These are phyloP conservation scores for Acephala macrosclerotiorum DNA, from an alignment of 2,329 filamentous ascomycete species.

Conservation along the genomic window DNA sequence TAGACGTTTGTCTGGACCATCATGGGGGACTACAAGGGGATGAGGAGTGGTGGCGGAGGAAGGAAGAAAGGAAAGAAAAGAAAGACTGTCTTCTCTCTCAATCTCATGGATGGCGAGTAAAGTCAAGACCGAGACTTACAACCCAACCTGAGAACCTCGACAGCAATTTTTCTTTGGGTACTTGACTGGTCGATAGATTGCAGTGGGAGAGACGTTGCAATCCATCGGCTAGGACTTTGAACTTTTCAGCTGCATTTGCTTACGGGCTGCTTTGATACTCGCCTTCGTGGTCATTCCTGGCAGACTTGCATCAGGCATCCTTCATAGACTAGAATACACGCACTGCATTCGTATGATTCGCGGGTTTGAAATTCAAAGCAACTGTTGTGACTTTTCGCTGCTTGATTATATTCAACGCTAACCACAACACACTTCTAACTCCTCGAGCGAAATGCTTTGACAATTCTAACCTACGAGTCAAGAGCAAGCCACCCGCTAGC, in stretches of 20 bases:
- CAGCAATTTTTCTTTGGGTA: slow-evolving; percentile 42
- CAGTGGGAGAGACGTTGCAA: slow-evolving; percentile 60
- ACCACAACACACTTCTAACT: slow-evolving; percentile 1
- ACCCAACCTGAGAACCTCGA: slow-evolving; percentile 43
- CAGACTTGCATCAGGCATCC: slow-evolving; percentile 19
- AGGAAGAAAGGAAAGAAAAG: slow-evolving; percentile 32
- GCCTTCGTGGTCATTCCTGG: neutral
- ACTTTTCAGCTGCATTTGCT: slow-evolving; percentile 23
- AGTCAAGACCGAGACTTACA: slow-evolving; percentile 35
- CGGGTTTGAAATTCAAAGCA: too few species aligned
- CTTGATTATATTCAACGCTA: slow-evolving; percentile 32
- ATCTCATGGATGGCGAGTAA: slow-evolving; percentile 44
- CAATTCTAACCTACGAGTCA: slow-evolving; percentile 20
- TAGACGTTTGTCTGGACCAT: slow-evolving; percentile 54
- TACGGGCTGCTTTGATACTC: neutral
- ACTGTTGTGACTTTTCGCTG: neutral
- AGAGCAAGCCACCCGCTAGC: slow-evolving; percentile 15
- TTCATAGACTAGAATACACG: slow-evolving; percentile 36
- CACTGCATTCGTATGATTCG: slow-evolving; percentile 27
- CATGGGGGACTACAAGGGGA: neutral
- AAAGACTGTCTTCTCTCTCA: slow-evolving; percentile 73
- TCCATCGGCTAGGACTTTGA: slow-evolving; percentile 35
- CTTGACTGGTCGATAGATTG: slow-evolving; percentile 38
- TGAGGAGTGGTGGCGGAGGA: neutral
- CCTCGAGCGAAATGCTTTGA: slow-evolving; percentile 20